Percentiles rank a stretch among this genome's conserved stretches.
These are phyloP conservation scores for Colletotrichum lentis DNA, from an alignment of 2,329 filamentous ascomycete species.

Conservation along the genomic window DNA sequence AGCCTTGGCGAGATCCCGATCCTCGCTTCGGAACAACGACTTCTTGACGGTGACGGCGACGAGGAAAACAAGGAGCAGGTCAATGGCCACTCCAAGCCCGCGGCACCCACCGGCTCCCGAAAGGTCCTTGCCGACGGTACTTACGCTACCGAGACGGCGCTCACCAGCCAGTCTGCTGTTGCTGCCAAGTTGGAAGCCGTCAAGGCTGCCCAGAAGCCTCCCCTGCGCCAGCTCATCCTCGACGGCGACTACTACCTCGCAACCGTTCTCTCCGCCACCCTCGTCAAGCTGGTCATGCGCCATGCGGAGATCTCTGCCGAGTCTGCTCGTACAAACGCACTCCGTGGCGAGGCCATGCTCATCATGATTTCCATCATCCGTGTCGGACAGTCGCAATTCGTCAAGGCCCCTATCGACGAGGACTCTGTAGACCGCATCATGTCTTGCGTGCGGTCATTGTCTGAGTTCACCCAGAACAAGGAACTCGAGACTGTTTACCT, in stretches of 20 bases:
- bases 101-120: conserved; percentile 82
- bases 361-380: conserved; percentile 99
- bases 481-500: conserved; percentile 92
- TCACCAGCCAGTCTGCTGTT: conserved; percentile 90
- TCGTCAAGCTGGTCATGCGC: conserved; percentile 98
- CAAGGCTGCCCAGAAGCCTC: conserved; percentile 95
- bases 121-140: conserved; percentile 96
- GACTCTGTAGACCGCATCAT: conserved; percentile 99
- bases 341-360: conserved; percentile 96
- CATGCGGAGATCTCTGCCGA: conserved; percentile 93
- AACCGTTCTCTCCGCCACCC: conserved; percentile 91
- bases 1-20: conserved; percentile 98
- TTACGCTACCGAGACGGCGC: conserved; percentile 94
- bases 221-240: conserved; percentile 90
- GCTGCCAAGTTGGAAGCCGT: conserved; percentile 94
- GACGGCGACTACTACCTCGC: conserved; percentile 98
- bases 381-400: conserved; percentile 98
- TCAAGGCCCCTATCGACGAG: conserved; percentile 96
- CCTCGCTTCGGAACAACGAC: conserved; percentile 88
- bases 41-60: conserved; percentile 84
- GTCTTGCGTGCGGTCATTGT: conserved; percentile 92
- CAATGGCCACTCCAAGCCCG: conserved; percentile 80
- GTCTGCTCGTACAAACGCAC: conserved; percentile 85
- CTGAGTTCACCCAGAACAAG: conserved; percentile 88
- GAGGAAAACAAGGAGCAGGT: conserved; percentile 69